Percentiles rank a stretch among this genome's conserved stretches.
phyloP scores from a whole-genome alignment of 768 basidiomycete species.

The Nidularia pulvinata region DNA sequence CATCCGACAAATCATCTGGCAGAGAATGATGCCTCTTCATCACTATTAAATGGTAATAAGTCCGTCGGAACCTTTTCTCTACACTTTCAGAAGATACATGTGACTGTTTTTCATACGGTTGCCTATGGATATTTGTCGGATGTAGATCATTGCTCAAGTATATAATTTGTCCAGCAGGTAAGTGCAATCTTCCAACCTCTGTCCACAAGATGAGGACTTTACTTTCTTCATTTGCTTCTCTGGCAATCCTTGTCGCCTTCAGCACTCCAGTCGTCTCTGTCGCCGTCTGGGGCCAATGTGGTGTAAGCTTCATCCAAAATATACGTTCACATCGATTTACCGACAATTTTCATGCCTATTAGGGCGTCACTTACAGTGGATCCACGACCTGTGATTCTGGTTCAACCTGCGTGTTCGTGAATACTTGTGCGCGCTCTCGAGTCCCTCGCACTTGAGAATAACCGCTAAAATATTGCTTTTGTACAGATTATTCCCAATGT shows the following conservation, averaged over 20 bases:
- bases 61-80: too few species aligned
- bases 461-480: background rate
- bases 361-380: slow-evolving; percentile 43
- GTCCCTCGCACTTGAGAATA: background rate
- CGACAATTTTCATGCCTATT: slow-evolving; percentile 2
- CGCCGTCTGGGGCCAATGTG: slow-evolving; percentile 52
- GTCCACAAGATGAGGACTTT: slow-evolving; percentile 21
- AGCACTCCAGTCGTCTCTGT: slow-evolving; percentile 23
- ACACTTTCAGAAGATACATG: background rate
- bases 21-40: background rate
- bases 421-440: slow-evolving; percentile 32
- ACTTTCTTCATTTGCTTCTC: slow-evolving; percentile 23
- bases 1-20: background rate
- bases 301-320: slow-evolving; percentile 19
- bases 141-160: too few species aligned
- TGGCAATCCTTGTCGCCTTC: slow-evolving; percentile 26
- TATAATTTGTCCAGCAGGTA: too few species aligned
- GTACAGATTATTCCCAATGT: slow-evolving; percentile 48
- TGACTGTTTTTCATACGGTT: too few species aligned
- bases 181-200: too few species aligned
- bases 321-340: background rate
- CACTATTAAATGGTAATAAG: too few species aligned
- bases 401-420: slow-evolving; percentile 31
- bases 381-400: slow-evolving; percentile 34
- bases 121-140: too few species aligned